Conservation (phyloP, 2,329 filamentous ascomycete genomes). For the Diaporthe sp. region DNA sequence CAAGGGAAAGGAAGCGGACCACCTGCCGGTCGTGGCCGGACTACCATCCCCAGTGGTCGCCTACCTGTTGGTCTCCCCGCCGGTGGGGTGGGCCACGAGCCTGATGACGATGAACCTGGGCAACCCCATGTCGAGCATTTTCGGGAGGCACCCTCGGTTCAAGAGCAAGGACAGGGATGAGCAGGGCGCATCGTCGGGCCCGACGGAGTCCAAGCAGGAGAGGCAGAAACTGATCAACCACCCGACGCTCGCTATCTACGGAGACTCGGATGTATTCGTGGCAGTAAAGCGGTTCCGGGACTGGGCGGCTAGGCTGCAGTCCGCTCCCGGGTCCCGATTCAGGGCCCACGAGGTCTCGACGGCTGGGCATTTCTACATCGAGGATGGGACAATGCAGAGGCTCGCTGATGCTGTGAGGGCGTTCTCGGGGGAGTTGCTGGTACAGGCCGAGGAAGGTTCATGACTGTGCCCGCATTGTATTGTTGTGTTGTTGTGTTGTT, state of each 20-base stretch:
- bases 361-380: constrained; percentile 66
- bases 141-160: constrained; percentile 34
- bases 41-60: constrained; percentile 54
- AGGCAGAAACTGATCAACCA: constrained; percentile 66
- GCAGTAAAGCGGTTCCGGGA: constrained; percentile 69
- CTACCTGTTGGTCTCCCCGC: constrained; percentile 76
- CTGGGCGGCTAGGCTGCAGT: constrained; percentile 68
- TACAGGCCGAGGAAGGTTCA: background rate
- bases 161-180: constrained; percentile 20
- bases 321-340: constrained; percentile 52
- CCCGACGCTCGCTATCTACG: constrained; percentile 77
- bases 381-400: constrained; percentile 51
- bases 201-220: constrained; percentile 24
- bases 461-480: background rate
- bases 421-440: constrained; percentile 43
- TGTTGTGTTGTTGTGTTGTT: too few relatives aligned
- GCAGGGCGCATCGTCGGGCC: background rate
- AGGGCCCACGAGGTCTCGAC: constrained; percentile 54
- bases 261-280: constrained; percentile 80
- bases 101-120: constrained; percentile 70
- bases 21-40: constrained; percentile 44
- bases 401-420: constrained; percentile 45
- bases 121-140: constrained; percentile 38
- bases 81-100: constrained; percentile 68
- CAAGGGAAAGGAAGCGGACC: constrained; percentile 39